Evolutionary conservation across 768 basidiomycete species (phyloP), one percentile per base, ranked within the genome.

Genomic region (Lenzites betulinus): DNA sequence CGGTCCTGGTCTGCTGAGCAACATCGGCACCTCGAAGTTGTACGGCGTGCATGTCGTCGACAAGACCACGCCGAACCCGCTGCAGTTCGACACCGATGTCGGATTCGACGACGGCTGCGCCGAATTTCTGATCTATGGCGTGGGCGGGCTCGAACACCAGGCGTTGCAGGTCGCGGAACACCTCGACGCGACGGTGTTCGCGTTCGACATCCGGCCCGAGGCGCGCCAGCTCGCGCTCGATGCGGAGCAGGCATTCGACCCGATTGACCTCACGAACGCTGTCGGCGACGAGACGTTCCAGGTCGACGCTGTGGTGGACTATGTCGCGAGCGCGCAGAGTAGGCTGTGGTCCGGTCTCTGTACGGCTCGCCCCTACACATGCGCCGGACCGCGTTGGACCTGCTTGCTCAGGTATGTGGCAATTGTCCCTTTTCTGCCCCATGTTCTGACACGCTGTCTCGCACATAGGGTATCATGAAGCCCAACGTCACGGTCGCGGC

Each of bases 101-200:
- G 59, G 59, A 20, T 11, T 23, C n/a, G 36, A 60, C 39, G 59
- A 53, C 30, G 59, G 53, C 7, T 54, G 30, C 23, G 52, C 59
- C 13, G 59, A 60, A n/a, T 60, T 54, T 48, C 53, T 52, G 44
- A 9, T 61, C 22, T 48, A 49, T 51, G 41, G 66, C 71, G 0
- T 60, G 11, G 53, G 59, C 36, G 59, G 60, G 66, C 47, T 60
- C 28, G 59, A 48, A 2, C 59, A 60, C 28, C 47, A 42, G 38
- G 59, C 59, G 0, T 48, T 69, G 39, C 70, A 71, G 51, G 62
- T 67, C 22, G 68, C 66, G 8, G 65, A 66, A 39, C 60, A 64
- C 55, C 65, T 62, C 52, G 70, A 67, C 4, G 70, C 70, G 22
- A 67, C 59, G 44, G 70, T 71, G 2, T 71, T 64, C 51, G 70